phyloP scores from a whole-genome alignment of 768 basidiomycete genomes.

The Leucocoprinus birnbaumii region DNA sequence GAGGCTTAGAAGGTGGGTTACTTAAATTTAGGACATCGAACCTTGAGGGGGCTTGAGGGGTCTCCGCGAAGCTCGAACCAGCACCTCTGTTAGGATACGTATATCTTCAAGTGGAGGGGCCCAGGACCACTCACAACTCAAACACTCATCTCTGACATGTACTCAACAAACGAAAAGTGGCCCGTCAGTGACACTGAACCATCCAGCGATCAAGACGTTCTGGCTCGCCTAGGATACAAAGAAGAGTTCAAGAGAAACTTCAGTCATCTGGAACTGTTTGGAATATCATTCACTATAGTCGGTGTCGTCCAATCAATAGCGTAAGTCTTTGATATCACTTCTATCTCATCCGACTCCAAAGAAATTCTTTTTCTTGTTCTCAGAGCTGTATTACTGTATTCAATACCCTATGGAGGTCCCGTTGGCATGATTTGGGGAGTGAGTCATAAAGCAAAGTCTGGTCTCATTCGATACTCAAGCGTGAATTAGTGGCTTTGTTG shows the following conservation, averaged over 20 bases:
- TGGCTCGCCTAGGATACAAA: constrained; percentile 37
- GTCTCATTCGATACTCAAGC: neutral
- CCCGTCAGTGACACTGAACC: neutral
- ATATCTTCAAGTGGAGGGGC: no score
- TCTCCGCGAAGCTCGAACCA: no score
- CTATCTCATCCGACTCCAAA: neutral
- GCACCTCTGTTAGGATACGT: no score
- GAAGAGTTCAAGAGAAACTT: constrained; percentile 56
- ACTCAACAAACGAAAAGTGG: neutral
- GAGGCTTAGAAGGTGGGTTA: no score
- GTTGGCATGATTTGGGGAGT: constrained; percentile 75
- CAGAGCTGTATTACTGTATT: constrained; percentile 41
- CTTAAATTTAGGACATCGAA: no score
- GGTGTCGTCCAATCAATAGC: constrained; percentile 65
- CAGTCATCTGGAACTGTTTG: constrained; percentile 57
- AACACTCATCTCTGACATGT: no score
- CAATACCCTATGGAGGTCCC: constrained; percentile 68
- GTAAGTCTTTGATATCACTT: constrained; percentile 18
- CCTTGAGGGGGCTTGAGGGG: no score
- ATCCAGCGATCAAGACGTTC: constrained; percentile 29
- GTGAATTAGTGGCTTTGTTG: constrained; percentile 72
- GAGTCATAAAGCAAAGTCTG: neutral
- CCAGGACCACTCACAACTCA: no score
- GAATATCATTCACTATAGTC: constrained; percentile 68
- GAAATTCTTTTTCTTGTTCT: neutral